Conservation (phyloP, 352 stramenopile genomes). For the Globisporangium cederbergense region DNA sequence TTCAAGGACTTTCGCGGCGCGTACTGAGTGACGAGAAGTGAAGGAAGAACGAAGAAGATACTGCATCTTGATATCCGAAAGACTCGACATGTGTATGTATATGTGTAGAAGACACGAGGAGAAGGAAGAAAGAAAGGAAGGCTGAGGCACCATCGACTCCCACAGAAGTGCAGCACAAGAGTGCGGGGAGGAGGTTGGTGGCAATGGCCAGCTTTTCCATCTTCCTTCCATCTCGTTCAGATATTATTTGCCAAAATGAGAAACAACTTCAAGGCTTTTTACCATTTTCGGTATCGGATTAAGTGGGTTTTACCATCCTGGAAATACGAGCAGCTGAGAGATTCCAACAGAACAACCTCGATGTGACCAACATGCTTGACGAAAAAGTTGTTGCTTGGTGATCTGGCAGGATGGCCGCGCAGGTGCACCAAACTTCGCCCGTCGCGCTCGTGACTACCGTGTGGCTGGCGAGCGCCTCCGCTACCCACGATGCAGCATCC, state of each 20-base stretch:
- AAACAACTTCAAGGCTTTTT: not conserved
- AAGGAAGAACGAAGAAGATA: not conserved
- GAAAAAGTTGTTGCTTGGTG: not conserved
- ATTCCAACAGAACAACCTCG: too few species aligned
- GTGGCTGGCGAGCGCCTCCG: constrained; percentile 21
- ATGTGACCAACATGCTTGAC: too few species aligned
- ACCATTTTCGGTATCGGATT: not conserved
- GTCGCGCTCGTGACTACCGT: constrained; percentile 39
- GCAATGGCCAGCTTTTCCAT: not conserved
- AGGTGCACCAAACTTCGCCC: constrained; percentile 8
- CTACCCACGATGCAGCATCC: not conserved
- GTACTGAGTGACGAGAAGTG: constrained; percentile 10
- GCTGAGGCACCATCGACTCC: not conserved
- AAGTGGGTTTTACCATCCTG: not conserved
- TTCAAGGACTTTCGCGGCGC: constrained; percentile 82
- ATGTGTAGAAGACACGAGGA: constrained; percentile 5
- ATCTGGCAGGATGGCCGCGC: not conserved
- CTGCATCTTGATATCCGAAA: not conserved
- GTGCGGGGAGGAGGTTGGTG: not conserved
- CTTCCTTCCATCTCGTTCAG: not conserved
- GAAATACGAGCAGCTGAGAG: too few species aligned
- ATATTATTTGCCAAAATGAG: constrained; percentile 6
- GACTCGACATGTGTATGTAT: constrained; percentile 1
- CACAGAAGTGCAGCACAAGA: not conserved
- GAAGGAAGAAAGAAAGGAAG: not conserved